Percentiles rank a stretch among this genome's conserved stretches.
These are phyloP conservation scores for Myxozyma neotropica DNA, from an alignment of 805 yeast genomes.

Conservation along the genomic window DNA sequence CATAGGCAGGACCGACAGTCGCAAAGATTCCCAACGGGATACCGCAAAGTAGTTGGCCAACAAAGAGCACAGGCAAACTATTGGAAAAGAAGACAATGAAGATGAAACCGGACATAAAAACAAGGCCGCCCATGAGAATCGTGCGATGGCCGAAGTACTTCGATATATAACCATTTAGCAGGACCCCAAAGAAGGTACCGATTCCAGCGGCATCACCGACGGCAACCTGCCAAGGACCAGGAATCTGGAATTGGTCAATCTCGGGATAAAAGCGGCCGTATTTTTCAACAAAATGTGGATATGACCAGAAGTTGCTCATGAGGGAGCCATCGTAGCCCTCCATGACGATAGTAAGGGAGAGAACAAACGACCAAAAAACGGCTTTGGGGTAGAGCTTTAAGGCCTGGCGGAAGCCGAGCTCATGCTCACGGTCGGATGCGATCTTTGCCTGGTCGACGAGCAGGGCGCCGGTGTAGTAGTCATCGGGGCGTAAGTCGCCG, in stretches of 20 bases:
- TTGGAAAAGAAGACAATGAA: conserved; percentile 54
- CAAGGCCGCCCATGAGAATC: conserved; percentile 46
- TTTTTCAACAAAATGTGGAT: conserved; percentile 27
- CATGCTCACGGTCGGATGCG: neutral
- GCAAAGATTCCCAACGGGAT: conserved; percentile 61
- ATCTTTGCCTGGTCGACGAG: neutral
- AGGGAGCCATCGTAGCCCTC: conserved; percentile 53
- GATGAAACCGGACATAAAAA: conserved; percentile 46
- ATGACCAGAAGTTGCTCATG: conserved; percentile 48
- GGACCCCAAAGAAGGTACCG: conserved; percentile 53
- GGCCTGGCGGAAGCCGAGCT: conserved; percentile 4
- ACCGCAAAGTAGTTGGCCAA: conserved; percentile 47
- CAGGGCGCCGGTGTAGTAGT: neutral
- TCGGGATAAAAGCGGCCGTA: conserved; percentile 17
- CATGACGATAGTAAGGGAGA: conserved; percentile 52
- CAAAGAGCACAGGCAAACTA: conserved; percentile 44
- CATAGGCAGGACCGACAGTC: conserved; percentile 55
- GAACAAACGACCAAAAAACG: conserved; percentile 50
- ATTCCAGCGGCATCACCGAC: conserved; percentile 41
- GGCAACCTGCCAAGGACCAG: conserved; percentile 41
- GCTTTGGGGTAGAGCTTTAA: conserved; percentile 45
- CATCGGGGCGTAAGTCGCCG: neutral
- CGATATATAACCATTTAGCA: conserved; percentile 49
- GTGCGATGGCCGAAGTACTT: conserved; percentile 53
- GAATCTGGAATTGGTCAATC: conserved; percentile 21